phyloP scores from a whole-genome alignment of 768 basidiomycete species.

The Suillus brevipes region DNA sequence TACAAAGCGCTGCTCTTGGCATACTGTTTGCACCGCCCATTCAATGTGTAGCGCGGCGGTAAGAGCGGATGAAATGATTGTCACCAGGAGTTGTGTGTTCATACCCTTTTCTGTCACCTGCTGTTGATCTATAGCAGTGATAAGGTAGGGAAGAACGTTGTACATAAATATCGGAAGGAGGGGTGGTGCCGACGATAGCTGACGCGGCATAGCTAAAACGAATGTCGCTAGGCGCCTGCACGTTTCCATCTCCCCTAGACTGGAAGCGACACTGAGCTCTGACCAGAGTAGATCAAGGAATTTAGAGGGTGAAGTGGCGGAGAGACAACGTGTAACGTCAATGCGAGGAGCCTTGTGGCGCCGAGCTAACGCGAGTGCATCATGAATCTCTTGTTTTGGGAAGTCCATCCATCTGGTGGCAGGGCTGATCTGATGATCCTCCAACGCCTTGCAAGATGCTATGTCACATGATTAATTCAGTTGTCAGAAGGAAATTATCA shows the following conservation, averaged over 20 bases:
- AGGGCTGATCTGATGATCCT: constrained; percentile 21
- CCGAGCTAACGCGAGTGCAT: constrained; percentile 56
- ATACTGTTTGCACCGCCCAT: constrained; percentile 58
- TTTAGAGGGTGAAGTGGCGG: constrained; percentile 52
- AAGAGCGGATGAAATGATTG: constrained; percentile 62
- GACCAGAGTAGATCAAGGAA: constrained; percentile 72
- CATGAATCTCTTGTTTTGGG: constrained; percentile 55
- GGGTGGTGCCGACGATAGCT: constrained; percentile 48
- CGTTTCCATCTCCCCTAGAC: constrained; percentile 59
- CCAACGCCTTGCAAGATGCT: constrained; percentile 20
- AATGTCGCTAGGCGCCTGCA: constrained; percentile 68
- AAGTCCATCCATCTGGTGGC: constrained; percentile 51
- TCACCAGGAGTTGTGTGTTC: constrained; percentile 63
- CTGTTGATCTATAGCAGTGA: constrained; percentile 53
- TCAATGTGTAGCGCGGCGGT: constrained; percentile 71
- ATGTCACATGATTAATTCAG: constrained; percentile 3
- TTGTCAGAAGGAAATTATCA: background rate
- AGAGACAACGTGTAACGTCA: constrained; percentile 68
- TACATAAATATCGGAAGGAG: constrained; percentile 75
- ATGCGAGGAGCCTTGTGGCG: constrained; percentile 63
- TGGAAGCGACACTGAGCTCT: constrained; percentile 55
- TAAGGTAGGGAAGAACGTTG: constrained; percentile 61
- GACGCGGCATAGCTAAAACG: constrained; percentile 62
- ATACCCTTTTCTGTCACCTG: constrained; percentile 53
- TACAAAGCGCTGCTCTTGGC: constrained; percentile 47